phyloP scores from a whole-genome alignment of 768 basidiomycete species.

The Gautieria morchelliformis region DNA sequence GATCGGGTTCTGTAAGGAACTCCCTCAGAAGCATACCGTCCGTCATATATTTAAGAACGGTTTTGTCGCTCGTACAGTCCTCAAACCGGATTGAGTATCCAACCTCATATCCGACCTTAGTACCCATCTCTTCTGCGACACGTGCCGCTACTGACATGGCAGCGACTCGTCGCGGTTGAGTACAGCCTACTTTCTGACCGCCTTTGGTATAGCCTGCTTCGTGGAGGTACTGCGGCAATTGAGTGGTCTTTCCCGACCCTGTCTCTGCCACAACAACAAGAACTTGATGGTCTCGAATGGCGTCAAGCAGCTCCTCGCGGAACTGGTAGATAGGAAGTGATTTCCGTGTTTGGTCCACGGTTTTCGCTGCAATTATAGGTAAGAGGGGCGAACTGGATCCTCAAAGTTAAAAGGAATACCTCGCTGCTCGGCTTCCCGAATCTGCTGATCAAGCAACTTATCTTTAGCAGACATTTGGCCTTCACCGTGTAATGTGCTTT shows the following conservation, averaged over 20 bases:
- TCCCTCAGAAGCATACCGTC: conserved; percentile 97
- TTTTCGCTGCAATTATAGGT: conserved; percentile 44
- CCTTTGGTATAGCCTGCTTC: conserved; percentile 90
- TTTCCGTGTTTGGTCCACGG: conserved; percentile 91
- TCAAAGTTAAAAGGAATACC: conserved; percentile 40
- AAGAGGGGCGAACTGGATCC: conserved; percentile 1
- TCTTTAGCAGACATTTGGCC: conserved; percentile 75
- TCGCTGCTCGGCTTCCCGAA: conserved; percentile 85
- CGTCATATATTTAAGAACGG: conserved; percentile 98
- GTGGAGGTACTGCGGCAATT: conserved; percentile 95
- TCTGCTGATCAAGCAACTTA: conserved; percentile 73
- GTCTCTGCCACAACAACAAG: conserved; percentile 98
- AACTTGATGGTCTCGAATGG: conserved; percentile 86
- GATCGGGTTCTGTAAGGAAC: conserved; percentile 93
- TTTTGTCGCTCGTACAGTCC: conserved; percentile 99
- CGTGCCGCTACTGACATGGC: conserved; percentile 99
- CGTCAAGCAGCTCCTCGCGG: conserved; percentile 80
- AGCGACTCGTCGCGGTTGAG: conserved; percentile 96
- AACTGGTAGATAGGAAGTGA: conserved; percentile 86
- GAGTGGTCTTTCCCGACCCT: conserved; percentile 97
- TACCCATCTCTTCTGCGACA: conserved; percentile 98
- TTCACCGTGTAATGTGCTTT: conserved; percentile 55
- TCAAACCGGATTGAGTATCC: conserved; percentile 99
- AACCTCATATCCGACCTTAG: conserved; percentile 93
- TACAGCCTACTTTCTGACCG: conserved; percentile 89